These are phyloP conservation scores for Colletotrichum liriopes DNA, from an alignment of 2,329 filamentous ascomycete species.

Conservation along the genomic window DNA sequence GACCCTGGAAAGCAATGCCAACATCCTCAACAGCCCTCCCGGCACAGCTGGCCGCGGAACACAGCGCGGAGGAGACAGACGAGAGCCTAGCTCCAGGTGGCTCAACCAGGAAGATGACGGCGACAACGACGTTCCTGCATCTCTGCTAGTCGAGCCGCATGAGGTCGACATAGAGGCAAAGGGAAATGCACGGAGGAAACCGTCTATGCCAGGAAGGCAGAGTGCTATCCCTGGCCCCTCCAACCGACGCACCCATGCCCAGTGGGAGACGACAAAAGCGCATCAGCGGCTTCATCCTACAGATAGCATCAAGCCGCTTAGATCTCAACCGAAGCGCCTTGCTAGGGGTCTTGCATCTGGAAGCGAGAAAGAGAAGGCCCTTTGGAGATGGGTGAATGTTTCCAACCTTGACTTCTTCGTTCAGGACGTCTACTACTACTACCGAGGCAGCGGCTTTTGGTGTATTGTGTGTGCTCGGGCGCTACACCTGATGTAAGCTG, in stretches of 20 bases:
- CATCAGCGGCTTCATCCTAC: conserved; percentile 67
- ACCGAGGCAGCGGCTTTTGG: conserved; percentile 85
- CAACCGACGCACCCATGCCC: conserved; percentile 61
- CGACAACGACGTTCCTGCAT: conserved; percentile 76
- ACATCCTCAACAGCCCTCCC: conserved; percentile 39
- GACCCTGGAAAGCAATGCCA: conserved; percentile 57
- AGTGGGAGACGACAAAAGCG: conserved; percentile 69
- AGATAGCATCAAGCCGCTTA: conserved; percentile 47
- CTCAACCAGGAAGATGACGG: conserved; percentile 63
- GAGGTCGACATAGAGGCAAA: conserved; percentile 17
- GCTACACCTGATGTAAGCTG: conserved; percentile 79
- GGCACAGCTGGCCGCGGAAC: background rate
- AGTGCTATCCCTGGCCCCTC: conserved; percentile 58
- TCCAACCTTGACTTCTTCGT: conserved; percentile 92
- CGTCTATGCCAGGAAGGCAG: conserved; percentile 7
- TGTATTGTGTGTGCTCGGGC: conserved; percentile 83
- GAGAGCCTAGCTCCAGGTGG: conserved; percentile 48
- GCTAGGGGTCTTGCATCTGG: conserved; percentile 50
- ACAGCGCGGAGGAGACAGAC: conserved; percentile 23
- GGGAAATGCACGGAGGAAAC: background rate
- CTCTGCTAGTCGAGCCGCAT: conserved; percentile 72
- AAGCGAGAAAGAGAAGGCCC: conserved; percentile 78
- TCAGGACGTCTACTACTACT: conserved; percentile 88
- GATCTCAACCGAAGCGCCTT: conserved; percentile 50
- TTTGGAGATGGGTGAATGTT: conserved; percentile 95